These are phyloP conservation scores for Cyberlindnera subsufficiens DNA, from an alignment of 805 yeast genomes.

Conservation along the genomic window DNA sequence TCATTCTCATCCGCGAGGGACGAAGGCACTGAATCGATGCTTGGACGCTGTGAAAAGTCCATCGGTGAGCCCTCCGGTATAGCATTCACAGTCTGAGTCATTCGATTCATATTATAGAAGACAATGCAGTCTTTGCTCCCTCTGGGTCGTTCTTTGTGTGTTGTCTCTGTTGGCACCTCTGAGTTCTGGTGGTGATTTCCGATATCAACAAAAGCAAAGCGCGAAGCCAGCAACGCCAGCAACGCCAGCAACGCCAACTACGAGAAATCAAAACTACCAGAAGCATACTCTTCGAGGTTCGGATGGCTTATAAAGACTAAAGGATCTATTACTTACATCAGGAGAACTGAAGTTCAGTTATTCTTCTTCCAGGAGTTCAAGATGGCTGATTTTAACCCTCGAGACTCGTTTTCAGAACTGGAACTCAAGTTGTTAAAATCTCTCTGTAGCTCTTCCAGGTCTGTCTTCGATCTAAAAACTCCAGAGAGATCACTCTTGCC, in stretches of 20 bases:
- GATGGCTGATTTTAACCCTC: slow-evolving; percentile 12
- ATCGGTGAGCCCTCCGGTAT: slow-evolving; percentile 3
- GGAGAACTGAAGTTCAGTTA: background rate
- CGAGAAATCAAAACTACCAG: too few relatives aligned
- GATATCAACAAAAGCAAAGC: too few relatives aligned
- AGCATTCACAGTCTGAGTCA: background rate
- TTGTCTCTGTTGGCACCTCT: too few relatives aligned
- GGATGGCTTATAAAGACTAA: too few relatives aligned
- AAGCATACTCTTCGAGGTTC: too few relatives aligned
- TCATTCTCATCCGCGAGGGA: slow-evolving; percentile 11
- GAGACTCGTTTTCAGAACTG: slow-evolving; percentile 3
- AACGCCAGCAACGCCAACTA: too few relatives aligned
- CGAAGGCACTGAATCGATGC: slow-evolving; percentile 10
- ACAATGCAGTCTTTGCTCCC: background rate
- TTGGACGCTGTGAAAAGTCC: background rate
- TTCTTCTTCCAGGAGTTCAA: slow-evolving; percentile 22
- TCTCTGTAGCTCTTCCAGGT: slow-evolving; percentile 15
- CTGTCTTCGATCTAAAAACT: slow-evolving; percentile 1
- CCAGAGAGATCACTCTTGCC: slow-evolving; percentile 6
- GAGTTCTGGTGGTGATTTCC: too few relatives aligned
- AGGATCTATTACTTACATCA: too few relatives aligned
- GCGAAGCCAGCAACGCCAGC: too few relatives aligned
- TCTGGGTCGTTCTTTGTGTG: too few relatives aligned
- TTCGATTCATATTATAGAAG: background rate
- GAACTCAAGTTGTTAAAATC: slow-evolving; percentile 14